A percentile compares a stretch with the other conserved stretches of the same genome.
These are phyloP conservation scores for Phytophthora sansomeana DNA, from an alignment of 352 stramenopile species.

Conservation along the genomic window DNA sequence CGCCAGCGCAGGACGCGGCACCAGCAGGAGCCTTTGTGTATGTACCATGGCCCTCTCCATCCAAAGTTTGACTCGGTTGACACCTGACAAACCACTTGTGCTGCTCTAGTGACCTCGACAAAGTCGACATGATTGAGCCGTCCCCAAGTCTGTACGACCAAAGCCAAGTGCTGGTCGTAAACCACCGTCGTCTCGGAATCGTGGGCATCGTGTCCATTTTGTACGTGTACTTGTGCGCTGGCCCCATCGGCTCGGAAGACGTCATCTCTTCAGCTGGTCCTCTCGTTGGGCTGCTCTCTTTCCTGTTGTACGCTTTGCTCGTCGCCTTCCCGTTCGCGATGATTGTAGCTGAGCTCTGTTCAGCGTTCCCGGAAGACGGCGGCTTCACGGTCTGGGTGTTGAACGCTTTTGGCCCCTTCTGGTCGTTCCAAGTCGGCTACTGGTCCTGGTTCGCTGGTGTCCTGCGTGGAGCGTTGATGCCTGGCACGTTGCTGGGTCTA, in stretches of 20 bases:
- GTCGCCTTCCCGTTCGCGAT: conserved; percentile 91
- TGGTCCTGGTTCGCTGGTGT: conserved; percentile 87
- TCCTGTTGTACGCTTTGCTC: conserved; percentile 87
- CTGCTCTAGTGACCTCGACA: conserved; percentile 39
- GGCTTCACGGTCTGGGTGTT: conserved; percentile 92
- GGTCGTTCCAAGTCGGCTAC: conserved; percentile 79
- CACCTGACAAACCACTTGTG: background rate
- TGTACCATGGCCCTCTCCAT: background rate
- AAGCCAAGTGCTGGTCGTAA: conserved; percentile 15
- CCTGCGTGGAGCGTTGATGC: conserved; percentile 60
- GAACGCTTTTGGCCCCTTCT: conserved; percentile 90
- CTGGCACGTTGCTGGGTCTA: conserved; percentile 55
- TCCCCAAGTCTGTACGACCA: conserved; percentile 37
- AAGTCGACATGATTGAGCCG: conserved; percentile 45
- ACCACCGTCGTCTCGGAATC: conserved; percentile 41
- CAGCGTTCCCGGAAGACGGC: conserved; percentile 85
- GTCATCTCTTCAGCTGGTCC: conserved; percentile 44
- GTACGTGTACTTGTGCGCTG: conserved; percentile 48
- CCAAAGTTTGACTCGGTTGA: background rate
- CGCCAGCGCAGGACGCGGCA: conserved; percentile 3
- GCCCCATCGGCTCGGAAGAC: conserved; percentile 43
- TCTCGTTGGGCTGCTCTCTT: conserved; percentile 81
- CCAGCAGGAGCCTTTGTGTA: conserved; percentile 19
- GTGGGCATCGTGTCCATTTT: conserved; percentile 40
- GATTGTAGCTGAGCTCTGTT: conserved; percentile 93